Evolutionary conservation across 305 asterid species (phyloP).

Genomic region (Plantago coronopus): DNA sequence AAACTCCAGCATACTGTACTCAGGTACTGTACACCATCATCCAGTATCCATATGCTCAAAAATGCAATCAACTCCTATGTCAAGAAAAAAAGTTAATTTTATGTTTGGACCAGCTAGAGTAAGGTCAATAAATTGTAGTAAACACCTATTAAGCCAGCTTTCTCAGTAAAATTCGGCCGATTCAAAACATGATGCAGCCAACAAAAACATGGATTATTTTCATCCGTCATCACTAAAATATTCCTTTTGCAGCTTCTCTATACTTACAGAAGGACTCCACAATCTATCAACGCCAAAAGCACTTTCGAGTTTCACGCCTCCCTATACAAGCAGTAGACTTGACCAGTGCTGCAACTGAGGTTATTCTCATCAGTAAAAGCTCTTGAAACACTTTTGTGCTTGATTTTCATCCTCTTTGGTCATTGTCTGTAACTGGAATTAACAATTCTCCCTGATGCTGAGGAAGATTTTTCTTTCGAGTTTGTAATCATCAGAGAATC

Average conservation of each 20-base stretch:
- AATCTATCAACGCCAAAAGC: conserved; percentile 34
- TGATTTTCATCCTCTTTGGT: conserved; percentile 14
- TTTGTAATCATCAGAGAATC: conserved; percentile 50
- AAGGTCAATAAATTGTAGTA: conserved; percentile 24
- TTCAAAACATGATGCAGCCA: conserved; percentile 16
- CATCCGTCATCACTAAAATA: conserved; percentile 25
- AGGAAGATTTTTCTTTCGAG: conserved; percentile 47
- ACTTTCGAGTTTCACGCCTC: conserved; percentile 41
- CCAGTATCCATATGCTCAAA: conserved; percentile 3
- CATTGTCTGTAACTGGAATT: conserved; percentile 56
- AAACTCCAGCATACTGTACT: not conserved
- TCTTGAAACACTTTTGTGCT: conserved; percentile 28
- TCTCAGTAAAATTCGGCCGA: conserved; percentile 40
- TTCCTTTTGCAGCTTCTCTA: conserved; percentile 33
- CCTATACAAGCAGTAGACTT: conserved; percentile 42
- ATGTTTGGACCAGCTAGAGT: conserved; percentile 9
- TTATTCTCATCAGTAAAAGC: conserved; percentile 28
- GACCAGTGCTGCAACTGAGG: conserved; percentile 40
- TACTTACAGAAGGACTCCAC: conserved; percentile 62
- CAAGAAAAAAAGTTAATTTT: conserved; percentile 1
- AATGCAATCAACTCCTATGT: conserved; percentile 8
- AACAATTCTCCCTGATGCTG: conserved; percentile 42
- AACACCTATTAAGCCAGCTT: conserved; percentile 26
- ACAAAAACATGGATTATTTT: conserved; percentile 37
- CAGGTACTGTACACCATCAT: not conserved